phyloP scores from a whole-genome alignment of 768 basidiomycete species.

The Boletellus sp. region DNA sequence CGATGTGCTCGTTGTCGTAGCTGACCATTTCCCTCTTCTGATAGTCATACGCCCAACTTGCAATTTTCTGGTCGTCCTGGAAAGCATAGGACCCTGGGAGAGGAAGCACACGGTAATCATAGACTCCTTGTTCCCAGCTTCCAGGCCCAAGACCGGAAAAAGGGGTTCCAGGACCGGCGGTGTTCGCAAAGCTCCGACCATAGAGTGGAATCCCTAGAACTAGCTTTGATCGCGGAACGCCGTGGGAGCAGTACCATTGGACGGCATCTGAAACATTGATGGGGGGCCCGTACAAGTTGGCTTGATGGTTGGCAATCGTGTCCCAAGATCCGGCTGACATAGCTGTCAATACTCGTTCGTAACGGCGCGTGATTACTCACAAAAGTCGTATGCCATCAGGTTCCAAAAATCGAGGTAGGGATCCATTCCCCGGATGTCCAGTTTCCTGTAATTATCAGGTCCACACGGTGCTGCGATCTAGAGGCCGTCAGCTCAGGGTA shows the following conservation, averaged over 20 bases:
- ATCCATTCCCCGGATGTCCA: slow-evolving; percentile 83
- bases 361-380: slow-evolving; percentile 36
- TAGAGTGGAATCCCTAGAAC: slow-evolving; percentile 92
- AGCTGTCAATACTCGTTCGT: slow-evolving; percentile 9
- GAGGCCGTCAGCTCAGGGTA: slow-evolving; percentile 1
- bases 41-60: slow-evolving; percentile 84
- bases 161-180: slow-evolving; percentile 72
- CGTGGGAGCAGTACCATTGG: slow-evolving; percentile 63
- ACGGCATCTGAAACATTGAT: slow-evolving; percentile 64
- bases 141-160: slow-evolving; percentile 85
- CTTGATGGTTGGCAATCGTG: slow-evolving; percentile 71
- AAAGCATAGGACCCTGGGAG: slow-evolving; percentile 63
- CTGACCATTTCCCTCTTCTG: slow-evolving; percentile 75
- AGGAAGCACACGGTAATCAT: slow-evolving; percentile 91
- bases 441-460: slow-evolving; percentile 74
- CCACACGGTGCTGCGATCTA: slow-evolving; percentile 95
- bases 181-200: slow-evolving; percentile 86
- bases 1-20: slow-evolving; percentile 72
- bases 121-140: slow-evolving; percentile 87
- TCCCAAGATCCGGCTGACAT: slow-evolving; percentile 74
- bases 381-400: slow-evolving; percentile 90
- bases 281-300: slow-evolving; percentile 70
- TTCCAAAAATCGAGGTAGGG: slow-evolving; percentile 93
- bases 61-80: slow-evolving; percentile 62
- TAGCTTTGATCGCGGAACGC: slow-evolving; percentile 75